Evolutionary conservation across 2,329 filamentous ascomycete genomes (phyloP).

Genomic region (Aspergillus ochraceoroseus): DNA sequence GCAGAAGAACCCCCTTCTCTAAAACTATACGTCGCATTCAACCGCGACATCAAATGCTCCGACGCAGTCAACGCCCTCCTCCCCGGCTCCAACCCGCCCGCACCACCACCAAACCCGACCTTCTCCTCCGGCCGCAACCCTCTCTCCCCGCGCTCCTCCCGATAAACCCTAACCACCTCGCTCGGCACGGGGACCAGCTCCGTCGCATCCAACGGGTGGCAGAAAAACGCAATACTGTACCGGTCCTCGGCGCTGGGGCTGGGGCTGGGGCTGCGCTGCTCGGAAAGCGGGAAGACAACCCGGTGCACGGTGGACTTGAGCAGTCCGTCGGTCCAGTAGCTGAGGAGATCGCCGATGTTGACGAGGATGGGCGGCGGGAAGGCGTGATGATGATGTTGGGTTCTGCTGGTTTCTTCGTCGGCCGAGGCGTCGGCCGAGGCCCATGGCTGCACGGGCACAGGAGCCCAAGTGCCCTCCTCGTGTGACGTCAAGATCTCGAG

Average conservation of each 20-base stretch:
- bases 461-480: slow-evolving; percentile 55
- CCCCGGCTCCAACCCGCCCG: slow-evolving; percentile 29
- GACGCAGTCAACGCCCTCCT: slow-evolving; percentile 51
- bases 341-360: slow-evolving; percentile 67
- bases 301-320: slow-evolving; percentile 84
- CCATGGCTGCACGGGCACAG: slow-evolving; percentile 64
- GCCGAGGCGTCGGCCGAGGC: too few species aligned
- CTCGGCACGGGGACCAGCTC: slow-evolving; percentile 54
- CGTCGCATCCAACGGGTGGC: slow-evolving; percentile 55
- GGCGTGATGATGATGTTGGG: slow-evolving; percentile 22
- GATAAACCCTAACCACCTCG: slow-evolving; percentile 43
- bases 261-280: slow-evolving; percentile 34
- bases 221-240: slow-evolving; percentile 60
- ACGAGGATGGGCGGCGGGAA: slow-evolving; percentile 70
- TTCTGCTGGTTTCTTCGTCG: background rate
- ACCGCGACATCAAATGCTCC: slow-evolving; percentile 54
- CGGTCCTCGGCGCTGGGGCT: slow-evolving; percentile 45
- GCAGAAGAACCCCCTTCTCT: too few species aligned
- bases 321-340: slow-evolving; percentile 86
- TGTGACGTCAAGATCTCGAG: slow-evolving; percentile 71
- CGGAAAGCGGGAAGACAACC: slow-evolving; percentile 64
- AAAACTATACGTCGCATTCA: slow-evolving; percentile 56
- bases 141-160: slow-evolving; percentile 25
- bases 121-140: slow-evolving; percentile 32
- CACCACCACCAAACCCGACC: slow-evolving; percentile 42